A percentile compares a stretch with the other conserved stretches of the same genome.
These are phyloP conservation scores for Casuarina equisetifolia DNA, from an alignment of 306 rosid species.

Conservation along the genomic window DNA sequence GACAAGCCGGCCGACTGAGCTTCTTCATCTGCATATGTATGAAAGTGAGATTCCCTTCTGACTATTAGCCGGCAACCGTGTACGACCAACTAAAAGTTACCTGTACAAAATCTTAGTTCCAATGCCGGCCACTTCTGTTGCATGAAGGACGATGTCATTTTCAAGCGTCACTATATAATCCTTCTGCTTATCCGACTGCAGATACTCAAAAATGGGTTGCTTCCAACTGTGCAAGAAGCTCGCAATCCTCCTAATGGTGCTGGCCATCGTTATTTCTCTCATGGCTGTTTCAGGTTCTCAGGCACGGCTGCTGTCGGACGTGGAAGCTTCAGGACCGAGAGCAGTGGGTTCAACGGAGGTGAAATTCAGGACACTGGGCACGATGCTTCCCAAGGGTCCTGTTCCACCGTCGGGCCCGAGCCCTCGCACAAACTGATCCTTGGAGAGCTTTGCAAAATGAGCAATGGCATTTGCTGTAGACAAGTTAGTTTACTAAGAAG, in stretches of 20 bases:
- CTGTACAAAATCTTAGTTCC: slow-evolving; percentile 16
- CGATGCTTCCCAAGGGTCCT: slow-evolving; percentile 32
- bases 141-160: slow-evolving; percentile 4
- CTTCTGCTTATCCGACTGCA: neutral
- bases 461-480: neutral
- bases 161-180: neutral
- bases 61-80: slow-evolving; percentile 9
- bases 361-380: neutral
- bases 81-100: neutral
- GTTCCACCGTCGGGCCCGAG: slow-evolving; percentile 35
- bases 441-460: neutral
- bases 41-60: neutral
- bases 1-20: slow-evolving; percentile 9
- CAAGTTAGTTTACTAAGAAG: neutral
- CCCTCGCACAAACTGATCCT: slow-evolving; percentile 23
- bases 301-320: slow-evolving; percentile 5
- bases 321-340: neutral
- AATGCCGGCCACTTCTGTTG: slow-evolving; percentile 19
- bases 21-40: neutral
- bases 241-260: slow-evolving; percentile 5
- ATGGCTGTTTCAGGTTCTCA: slow-evolving; percentile 19
- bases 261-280: slow-evolving; percentile 9
- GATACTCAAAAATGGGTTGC: slow-evolving; percentile 13
- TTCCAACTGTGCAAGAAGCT: neutral
- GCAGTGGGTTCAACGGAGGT: neutral